Percentiles rank a stretch among this genome's conserved stretches.
These are phyloP conservation scores for Echites panduratus DNA, from an alignment of 257 asterid species.

Conservation along the genomic window DNA sequence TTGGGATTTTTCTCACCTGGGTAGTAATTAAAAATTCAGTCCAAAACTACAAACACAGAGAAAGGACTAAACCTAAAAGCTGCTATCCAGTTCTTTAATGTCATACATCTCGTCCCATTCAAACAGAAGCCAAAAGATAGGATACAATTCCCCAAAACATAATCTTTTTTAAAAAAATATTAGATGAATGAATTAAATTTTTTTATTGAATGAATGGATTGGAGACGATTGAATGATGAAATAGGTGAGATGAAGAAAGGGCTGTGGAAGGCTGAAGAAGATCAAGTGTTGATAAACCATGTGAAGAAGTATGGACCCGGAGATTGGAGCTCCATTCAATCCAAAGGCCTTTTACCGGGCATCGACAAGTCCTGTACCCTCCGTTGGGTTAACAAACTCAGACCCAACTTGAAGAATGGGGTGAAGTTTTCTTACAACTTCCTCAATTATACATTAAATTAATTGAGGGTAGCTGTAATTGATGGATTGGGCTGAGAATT, in stretches of 20 bases:
- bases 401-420: conserved; percentile 62
- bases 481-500: too few relatives aligned
- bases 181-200: not conserved
- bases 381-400: conserved; percentile 95
- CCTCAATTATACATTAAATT: too few relatives aligned
- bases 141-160: not conserved
- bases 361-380: conserved; percentile 96
- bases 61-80: not conserved
- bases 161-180: too few relatives aligned
- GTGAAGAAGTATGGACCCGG: conserved; percentile 66
- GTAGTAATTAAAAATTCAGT: conserved; percentile 8
- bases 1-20: conserved; percentile 33
- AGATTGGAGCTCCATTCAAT: conserved; percentile 99
- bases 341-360: conserved; percentile 85
- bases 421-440: too few relatives aligned
- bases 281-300: conserved; percentile 61
- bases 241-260: conserved; percentile 74
- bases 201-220: conserved; percentile 21
- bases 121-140: not conserved
- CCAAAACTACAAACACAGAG: conserved; percentile 11
- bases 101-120: conserved; percentile 6
- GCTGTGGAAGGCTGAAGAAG: conserved; percentile 91
- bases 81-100: conserved; percentile 7
- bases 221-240: conserved; percentile 36
- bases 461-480: too few relatives aligned